Percentiles rank a stretch among this genome's conserved stretches.
Evolutionary conservation across 106 monocot species (phyloP).

Genomic region (Dioscorea alata): DNA sequence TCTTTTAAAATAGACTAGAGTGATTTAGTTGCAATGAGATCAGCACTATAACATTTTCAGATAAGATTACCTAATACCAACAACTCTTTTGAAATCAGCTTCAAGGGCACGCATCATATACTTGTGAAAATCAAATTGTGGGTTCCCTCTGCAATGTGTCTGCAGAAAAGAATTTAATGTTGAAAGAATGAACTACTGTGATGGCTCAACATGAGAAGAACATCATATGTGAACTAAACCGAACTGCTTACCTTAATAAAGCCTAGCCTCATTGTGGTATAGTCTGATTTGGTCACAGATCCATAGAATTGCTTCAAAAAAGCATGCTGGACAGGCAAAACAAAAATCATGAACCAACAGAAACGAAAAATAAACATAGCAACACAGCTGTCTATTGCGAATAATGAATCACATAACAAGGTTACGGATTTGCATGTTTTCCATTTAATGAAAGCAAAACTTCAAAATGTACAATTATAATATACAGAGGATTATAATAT

Average conservation of each 20-base stretch:
- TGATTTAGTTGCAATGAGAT: too few relatives aligned
- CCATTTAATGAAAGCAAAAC: too few relatives aligned
- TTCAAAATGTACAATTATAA: too few relatives aligned
- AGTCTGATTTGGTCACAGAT: constrained; percentile 67
- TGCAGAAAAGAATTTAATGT: constrained; percentile 7
- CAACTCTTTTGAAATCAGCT: constrained; percentile 70
- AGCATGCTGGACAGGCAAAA: constrained; percentile 40
- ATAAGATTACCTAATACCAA: constrained; percentile 48
- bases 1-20: too few relatives aligned
- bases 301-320: constrained; percentile 67
- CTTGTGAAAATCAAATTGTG: constrained; percentile 60
- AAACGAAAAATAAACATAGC: not conserved
- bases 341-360: not conserved
- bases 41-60: too few relatives aligned
- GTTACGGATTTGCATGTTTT: too few relatives aligned
- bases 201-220: not conserved
- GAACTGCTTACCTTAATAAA: constrained; percentile 55
- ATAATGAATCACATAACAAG: too few relatives aligned
- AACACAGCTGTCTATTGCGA: too few relatives aligned
- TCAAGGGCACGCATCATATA: constrained; percentile 62
- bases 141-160: constrained; percentile 47
- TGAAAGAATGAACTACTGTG: not conserved
- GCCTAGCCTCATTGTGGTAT: constrained; percentile 48
- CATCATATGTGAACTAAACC: not conserved
- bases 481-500: not conserved